phyloP scores from a whole-genome alignment of 129 eudicot species.

The Dittrichia graveolens region DNA sequence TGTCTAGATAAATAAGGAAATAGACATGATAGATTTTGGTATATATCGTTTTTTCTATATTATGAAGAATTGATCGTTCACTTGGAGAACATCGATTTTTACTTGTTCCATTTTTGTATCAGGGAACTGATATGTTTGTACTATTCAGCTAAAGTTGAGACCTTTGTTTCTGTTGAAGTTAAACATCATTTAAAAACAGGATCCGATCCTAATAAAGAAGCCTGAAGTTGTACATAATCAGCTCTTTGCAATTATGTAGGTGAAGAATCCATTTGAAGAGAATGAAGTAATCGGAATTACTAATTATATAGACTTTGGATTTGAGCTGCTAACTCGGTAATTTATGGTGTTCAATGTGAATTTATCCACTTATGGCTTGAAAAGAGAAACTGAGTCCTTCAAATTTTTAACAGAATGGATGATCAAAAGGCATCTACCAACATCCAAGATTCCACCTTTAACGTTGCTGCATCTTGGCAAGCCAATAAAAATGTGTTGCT shows the following conservation, averaged over 20 bases:
- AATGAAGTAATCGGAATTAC: constrained; percentile 82
- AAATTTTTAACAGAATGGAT: constrained; percentile 50
- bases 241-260: constrained; percentile 46
- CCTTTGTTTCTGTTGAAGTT: no score
- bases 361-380: neutral
- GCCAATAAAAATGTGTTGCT: constrained; percentile 86
- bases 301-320: constrained; percentile 90
- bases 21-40: neutral
- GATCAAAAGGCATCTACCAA: constrained; percentile 48
- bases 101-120: no score
- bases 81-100: no score
- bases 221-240: neutral
- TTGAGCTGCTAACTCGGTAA: constrained; percentile 84
- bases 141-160: no score
- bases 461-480: constrained; percentile 98
- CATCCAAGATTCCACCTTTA: constrained; percentile 80
- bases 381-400: constrained; percentile 19
- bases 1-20: neutral
- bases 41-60: neutral
- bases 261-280: constrained; percentile 79
- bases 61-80: neutral
- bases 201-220: neutral
- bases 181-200: no score
- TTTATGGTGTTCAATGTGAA: neutral
- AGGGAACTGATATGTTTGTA: no score